Base-by-base conservation (phyloP, 2,329 filamentous ascomycete genomes). In the Beauveria sp. region DNA sequence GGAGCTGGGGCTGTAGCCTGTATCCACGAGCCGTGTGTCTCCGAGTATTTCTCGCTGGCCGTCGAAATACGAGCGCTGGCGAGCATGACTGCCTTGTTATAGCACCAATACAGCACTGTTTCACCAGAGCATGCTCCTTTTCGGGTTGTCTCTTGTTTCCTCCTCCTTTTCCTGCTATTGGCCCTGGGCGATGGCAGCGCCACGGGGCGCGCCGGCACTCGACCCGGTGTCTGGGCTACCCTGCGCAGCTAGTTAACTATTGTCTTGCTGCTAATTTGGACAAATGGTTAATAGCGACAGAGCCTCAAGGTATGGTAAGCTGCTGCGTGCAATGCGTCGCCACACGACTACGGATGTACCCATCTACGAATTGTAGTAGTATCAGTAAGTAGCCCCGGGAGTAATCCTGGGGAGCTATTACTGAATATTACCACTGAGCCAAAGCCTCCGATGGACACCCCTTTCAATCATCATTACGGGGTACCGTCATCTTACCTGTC, bases 191-290 rank as follows among this genome's bases (percentile, higher is more conserved):
- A 51, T 43, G 40, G 45, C 56, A 38, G 56, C 42, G 24, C 34
- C 46, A 50, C 46, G 56, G 56, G 56, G 56, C 56, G 56, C 42
- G 30, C 46, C 34, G 56, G 46, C 22, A 30, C 30, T 50, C 30
- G 24, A 28, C 20, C 56, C 46, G 22, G 30, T 42, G 55, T 46
- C 45, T 50, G 18, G 24, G 22, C 9, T 42, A 38, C 34, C 34
- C 34, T 38, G 34, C 12, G 12, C 34, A 24, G 56, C 30, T 18
- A 47, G 2, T 16, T 20, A n/a, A n/a, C n/a, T 22, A 47, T 22
- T 42, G 46, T 58, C 56, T 58, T 38, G 34, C 34, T 43, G 46
- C 46, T 51, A 47, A 42, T 54, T 50, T 26, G 7, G 12, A 52
- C n/a, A 52, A 24, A 22, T 22, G 5, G 22, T 24, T 3, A 24